Evolutionary conservation across 768 basidiomycete genomes (phyloP).

Genomic region (Mycena sanguinolenta): DNA sequence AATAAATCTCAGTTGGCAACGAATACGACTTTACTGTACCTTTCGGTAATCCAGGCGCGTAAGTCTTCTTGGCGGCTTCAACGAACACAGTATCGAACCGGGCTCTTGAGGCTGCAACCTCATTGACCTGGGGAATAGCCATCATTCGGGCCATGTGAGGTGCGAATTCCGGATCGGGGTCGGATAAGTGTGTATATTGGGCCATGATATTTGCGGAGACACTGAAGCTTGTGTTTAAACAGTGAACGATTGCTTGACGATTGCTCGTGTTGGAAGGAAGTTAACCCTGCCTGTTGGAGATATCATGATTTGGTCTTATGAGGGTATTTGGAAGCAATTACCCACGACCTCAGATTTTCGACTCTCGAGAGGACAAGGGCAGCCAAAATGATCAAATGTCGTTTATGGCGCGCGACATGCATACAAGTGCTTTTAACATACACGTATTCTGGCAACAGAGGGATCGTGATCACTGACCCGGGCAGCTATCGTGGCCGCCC

Average conservation of each 20-base stretch:
- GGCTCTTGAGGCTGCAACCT: slow-evolving; percentile 4
- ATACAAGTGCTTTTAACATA: too few relatives aligned
- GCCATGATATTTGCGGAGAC: slow-evolving; percentile 19
- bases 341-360: too few relatives aligned
- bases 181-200: slow-evolving; percentile 29
- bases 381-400: too few relatives aligned
- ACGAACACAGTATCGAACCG: background rate
- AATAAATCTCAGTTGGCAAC: background rate
- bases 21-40: background rate
- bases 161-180: slow-evolving; percentile 33
- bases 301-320: background rate
- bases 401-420: too few relatives aligned
- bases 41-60: slow-evolving; percentile 7
- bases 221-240: too few relatives aligned
- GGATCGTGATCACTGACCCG: slow-evolving; percentile 75
- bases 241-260: background rate
- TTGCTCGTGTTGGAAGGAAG: too few relatives aligned
- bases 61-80: slow-evolving; percentile 2
- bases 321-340: too few relatives aligned
- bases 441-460: slow-evolving; percentile 61
- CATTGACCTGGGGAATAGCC: background rate
- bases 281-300: too few relatives aligned
- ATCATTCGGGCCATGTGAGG: slow-evolving; percentile 11
- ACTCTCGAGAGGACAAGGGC: too few relatives aligned
- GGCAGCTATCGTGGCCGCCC: slow-evolving; percentile 56